Base-by-base conservation (phyloP, 345 rosid species). In the Litchi chinensis region DNA sequence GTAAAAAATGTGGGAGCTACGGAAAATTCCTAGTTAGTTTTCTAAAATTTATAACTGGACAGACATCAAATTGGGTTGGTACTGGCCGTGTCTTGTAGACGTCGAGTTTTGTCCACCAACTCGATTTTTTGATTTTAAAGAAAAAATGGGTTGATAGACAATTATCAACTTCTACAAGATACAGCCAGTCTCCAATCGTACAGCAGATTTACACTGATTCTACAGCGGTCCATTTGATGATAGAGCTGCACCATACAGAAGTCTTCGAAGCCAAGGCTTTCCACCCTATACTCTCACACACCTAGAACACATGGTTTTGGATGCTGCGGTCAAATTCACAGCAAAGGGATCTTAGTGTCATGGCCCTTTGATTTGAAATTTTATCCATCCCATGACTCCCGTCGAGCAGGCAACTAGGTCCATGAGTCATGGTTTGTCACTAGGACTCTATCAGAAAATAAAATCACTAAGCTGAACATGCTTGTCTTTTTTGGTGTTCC, bases 391-490 rank as follows among this genome's bases (percentile, higher is more conserved):
- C 28, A 71, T 52, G 62, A 6, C 0, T 52, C 21, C 19, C 28
- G n/a, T 46, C 11, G 19, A 60, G 77, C 40, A 56, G n/a, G 40
- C 39, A 18, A 57, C 6, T 39, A 73, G 50, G 76, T 72, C 46
- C 16, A 57, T 26, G 8, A n/a, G 59, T 19, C n/a, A 71, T 57
- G 21, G 9, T 75, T 77, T 24, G 65, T 68, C 37, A 21, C 26
- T 10, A 54, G 1, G 40, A 68, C 43, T 24, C 68, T 7, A 59
- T 89, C 82, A 92, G 82, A 92, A 92, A 76, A 90, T 89, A 81
- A 86, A 86, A 79, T 90, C 96, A 66, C 87, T 89, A 16, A 90
- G 86, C 81, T 88, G 90, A 76, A 71, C 78, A 6, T 8, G 62
- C 82, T 85, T 79, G 41, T 75, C 74, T 70, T 75, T 80, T 62